Evolutionary conservation across 495 filamentous ascomycete genomes (phyloP).

Genomic region (Hypoxylon intermedium): DNA sequence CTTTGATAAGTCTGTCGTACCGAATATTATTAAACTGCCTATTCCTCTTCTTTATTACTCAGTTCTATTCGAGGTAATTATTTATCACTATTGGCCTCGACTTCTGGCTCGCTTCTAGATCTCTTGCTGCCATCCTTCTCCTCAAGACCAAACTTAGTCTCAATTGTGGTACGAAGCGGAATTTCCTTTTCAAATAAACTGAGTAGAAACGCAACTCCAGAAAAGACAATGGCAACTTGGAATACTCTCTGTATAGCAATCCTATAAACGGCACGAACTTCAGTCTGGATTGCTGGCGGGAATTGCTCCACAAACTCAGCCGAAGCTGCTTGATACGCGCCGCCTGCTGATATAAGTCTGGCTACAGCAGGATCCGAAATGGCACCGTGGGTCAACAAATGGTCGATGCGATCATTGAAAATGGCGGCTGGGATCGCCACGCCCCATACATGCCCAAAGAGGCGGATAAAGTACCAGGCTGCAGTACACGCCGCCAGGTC

Average conservation of each 20-base stretch:
- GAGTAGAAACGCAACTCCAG: conserved; percentile 26
- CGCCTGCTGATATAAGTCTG: conserved; percentile 11
- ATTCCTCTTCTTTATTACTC: too few species aligned
- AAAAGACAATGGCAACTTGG: conserved; percentile 35
- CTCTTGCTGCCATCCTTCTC: conserved; percentile 10
- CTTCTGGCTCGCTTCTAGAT: neutral
- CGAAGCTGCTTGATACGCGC: conserved; percentile 25
- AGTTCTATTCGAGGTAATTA: too few species aligned
- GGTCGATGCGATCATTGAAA: conserved; percentile 52
- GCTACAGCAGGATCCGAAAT: conserved; percentile 31
- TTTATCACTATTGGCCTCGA: neutral
- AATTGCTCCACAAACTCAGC: neutral
- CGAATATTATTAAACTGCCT: too few species aligned
- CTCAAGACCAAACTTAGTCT: conserved; percentile 46
- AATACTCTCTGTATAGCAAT: conserved; percentile 37
- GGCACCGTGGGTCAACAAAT: conserved; percentile 5
- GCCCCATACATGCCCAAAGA: conserved; percentile 57
- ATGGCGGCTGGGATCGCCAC: conserved; percentile 57
- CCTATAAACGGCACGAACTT: conserved; percentile 6
- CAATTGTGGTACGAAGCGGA: conserved; percentile 35
- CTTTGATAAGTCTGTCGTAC: too few species aligned
- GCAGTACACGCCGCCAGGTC: conserved; percentile 50
- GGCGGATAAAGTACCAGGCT: conserved; percentile 54
- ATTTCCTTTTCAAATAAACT: conserved; percentile 42
- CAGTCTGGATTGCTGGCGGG: neutral